Evolutionary conservation across 768 basidiomycete species (phyloP), one percentile per base, ranked within the genome.

Genomic region (Fibroporia radiculosa): DNA sequence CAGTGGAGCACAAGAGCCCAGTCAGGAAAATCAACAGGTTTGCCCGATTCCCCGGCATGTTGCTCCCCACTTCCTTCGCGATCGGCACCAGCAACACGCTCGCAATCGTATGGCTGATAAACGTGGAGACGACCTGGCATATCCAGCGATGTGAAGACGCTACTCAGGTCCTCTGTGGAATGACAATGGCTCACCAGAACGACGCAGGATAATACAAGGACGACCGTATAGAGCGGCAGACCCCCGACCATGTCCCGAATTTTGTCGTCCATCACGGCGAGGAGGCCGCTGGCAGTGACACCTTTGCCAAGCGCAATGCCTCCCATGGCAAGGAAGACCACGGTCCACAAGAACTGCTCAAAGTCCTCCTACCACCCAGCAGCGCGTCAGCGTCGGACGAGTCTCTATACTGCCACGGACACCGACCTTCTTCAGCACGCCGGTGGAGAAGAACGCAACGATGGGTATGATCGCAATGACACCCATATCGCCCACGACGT

Each of bases 81-180:
- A 99, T 95, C 20, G 96, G 96, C 14, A 96, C 93, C n/a, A 98
- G 77, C 16, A 99, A 75, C 19, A 98, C 89, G 45, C 87, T 90
- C 2, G 96, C 93, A 57, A 99, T 96, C 11, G 93, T 93, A 66
- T 95, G 96, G 60, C 90, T 93, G 63, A 99, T 97, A 65, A 92
- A 90, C 1, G 92, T 93, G n/a, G 87, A 92, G 47, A 92, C 75
- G 46, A 92, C 63, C 83, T 89, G 54, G 8, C 27, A n/a, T 3
- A 32, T n/a, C 20, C 26, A 29, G 31, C 3, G 23, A 35, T 19
- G 11, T 8, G 23, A 31, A 18, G 13, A 12, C 19, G 4, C 23
- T 37, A 1, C 16, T 10, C 13, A 8, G 22, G 42, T 5, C 19
- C 16, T 2, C 13, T 16, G 16, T 31, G n/a, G 6, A 46, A n/a